Percentiles rank a stretch among this genome's conserved stretches.
Conservation (phyloP, 805 yeast genomes). For the Starmerella bombicola region DNA sequence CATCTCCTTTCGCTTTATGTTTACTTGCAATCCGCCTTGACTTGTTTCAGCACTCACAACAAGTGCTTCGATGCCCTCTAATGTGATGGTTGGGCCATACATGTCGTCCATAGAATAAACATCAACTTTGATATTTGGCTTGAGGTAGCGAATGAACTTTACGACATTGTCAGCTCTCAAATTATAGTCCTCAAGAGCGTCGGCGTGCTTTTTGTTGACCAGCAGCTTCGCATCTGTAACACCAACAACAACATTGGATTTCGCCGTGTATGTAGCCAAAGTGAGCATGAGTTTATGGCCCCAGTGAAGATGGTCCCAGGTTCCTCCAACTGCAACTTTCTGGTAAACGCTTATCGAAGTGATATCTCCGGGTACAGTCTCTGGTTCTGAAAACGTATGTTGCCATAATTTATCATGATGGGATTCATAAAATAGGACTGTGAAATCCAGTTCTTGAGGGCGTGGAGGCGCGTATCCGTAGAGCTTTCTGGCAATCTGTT, state of each 20-base stretch:
- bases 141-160: constrained; percentile 38
- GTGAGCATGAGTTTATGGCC: constrained; percentile 84
- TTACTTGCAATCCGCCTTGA: constrained; percentile 62
- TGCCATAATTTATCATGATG: constrained; percentile 2
- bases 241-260: constrained; percentile 55
- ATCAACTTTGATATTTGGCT: constrained; percentile 38
- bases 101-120: constrained; percentile 63
- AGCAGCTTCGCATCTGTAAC: constrained; percentile 66
- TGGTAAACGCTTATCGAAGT: neutral
- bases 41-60: constrained; percentile 72
- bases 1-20: constrained; percentile 46
- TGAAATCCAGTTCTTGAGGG: constrained; percentile 4
- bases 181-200: constrained; percentile 48
- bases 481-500: constrained; percentile 4
- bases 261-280: constrained; percentile 52
- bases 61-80: constrained; percentile 61
- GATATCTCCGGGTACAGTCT: neutral
- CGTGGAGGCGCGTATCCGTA: constrained; percentile 14
- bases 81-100: constrained; percentile 85
- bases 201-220: constrained; percentile 59
- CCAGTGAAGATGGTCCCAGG: constrained; percentile 91
- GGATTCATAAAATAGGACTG: constrained; percentile 3
- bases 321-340: constrained; percentile 66
- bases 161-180: constrained; percentile 38
- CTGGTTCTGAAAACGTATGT: neutral